These are phyloP conservation scores for Lolium multiflorum DNA, from an alignment of 176 grass and related monocot species.

Conservation along the genomic window DNA sequence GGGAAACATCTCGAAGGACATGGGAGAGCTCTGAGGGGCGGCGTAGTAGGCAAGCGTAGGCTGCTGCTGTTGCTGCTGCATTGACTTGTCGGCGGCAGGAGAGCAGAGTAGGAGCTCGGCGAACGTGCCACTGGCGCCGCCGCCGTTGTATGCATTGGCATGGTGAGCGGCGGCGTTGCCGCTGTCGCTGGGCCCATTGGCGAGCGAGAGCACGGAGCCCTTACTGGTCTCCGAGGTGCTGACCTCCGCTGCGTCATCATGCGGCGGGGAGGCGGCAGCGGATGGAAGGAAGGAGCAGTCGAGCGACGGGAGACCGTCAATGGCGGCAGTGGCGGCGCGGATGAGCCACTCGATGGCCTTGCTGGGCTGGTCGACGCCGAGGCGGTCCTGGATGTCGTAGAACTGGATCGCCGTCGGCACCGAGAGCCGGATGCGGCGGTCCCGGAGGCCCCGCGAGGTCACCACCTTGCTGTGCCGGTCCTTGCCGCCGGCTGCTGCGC, in stretches of 20 bases:
- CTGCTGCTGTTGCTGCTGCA: conserved; percentile 49
- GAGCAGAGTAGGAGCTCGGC: conserved; percentile 60
- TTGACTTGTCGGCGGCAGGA: conserved; percentile 35
- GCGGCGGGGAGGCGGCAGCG: not conserved
- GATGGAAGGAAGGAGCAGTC: conserved; percentile 52
- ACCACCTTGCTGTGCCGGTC: conserved; percentile 95
- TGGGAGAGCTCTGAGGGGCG: conserved; percentile 24
- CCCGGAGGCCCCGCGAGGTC: conserved; percentile 72
- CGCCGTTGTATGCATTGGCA: conserved; percentile 21
- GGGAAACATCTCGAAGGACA: conserved; percentile 61
- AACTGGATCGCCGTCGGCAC: conserved; percentile 86
- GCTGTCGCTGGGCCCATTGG: conserved; percentile 47
- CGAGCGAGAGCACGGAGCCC: conserved; percentile 71
- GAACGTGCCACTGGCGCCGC: conserved; percentile 36
- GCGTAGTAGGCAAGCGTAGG: conserved; percentile 55
- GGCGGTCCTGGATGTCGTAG: conserved; percentile 90
- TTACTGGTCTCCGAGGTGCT: conserved; percentile 85
- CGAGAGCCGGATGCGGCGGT: conserved; percentile 76
- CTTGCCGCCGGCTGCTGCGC: conserved; percentile 65
- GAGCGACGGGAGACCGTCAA: conserved; percentile 67
- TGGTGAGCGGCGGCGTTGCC: conserved; percentile 47
- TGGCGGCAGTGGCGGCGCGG: conserved; percentile 59
- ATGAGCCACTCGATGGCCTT: conserved; percentile 95
- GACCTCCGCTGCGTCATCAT: conserved; percentile 32
- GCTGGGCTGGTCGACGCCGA: conserved; percentile 85